Evolutionary conservation across 1,284 basidiomycete species (phyloP), one percentile per base, ranked within the genome.

Genomic region (Puccinia triticina): DNA sequence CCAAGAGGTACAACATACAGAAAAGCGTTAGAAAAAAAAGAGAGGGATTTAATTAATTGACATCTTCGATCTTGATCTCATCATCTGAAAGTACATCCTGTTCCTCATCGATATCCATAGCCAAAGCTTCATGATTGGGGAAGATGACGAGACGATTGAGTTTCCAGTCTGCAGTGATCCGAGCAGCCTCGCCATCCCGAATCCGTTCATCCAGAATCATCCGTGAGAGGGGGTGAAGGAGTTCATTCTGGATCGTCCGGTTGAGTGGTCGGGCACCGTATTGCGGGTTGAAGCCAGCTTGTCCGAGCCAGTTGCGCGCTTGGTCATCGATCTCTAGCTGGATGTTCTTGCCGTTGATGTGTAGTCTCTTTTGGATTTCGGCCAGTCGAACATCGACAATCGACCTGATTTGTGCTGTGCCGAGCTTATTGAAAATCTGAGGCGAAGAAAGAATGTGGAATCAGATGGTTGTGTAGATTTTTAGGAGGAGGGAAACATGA

Each of bases 181-280:
- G 88, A 11, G 94, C 93, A 0, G 87, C 89, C 87, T 97, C 95
- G 53, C 92, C 92, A 83, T 98, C 95, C 72, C 91, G 90, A 81
- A 97, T 89, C 75, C 91, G 90, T 84, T 93, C 94, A 55, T 93
- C 92, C 71, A 99, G 91, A 73, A 99, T 90, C 88, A 94, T 90
- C 83, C 93, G 89, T 26, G 94, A 95, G 67, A 99, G 89, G 12
- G 96, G 96, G 87, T 97, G 96, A 85, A 99, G 90, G 71, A 99
- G 89, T 87, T 98, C 94, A 85, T 91, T 92, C 88, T 98, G 95
- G 85, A 99, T 97, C 11, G 93, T 91, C 61, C 96, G 91, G 86
- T 94, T 93, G 84, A 99, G 90, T 1, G 96, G 96, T 78, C 96
- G 91, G 79, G 96, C 96, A 84, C 95, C 94, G 85, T 96, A 95